Percentiles rank a stretch among this genome's conserved stretches.
These are phyloP conservation scores for Acacia confusa DNA, from an alignment of 306 rosid species.

Conservation along the genomic window DNA sequence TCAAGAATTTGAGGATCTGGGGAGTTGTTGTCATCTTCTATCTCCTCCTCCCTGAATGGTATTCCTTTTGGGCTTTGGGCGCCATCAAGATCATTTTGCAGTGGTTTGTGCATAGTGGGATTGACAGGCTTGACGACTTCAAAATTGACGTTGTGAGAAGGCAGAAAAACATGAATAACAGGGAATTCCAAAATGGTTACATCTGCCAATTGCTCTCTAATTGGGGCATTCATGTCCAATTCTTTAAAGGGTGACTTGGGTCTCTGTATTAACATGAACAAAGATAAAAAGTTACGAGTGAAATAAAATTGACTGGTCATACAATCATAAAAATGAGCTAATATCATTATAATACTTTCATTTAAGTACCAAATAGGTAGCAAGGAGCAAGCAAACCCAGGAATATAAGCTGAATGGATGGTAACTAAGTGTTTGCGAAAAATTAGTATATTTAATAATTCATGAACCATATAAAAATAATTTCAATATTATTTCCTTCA, in stretches of 20 bases:
- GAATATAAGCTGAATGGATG: background rate
- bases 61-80: constrained; percentile 46
- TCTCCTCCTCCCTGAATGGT: constrained; percentile 75
- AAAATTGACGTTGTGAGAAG: constrained; percentile 61
- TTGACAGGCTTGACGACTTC: constrained; percentile 54
- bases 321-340: too few relatives aligned
- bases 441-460: background rate
- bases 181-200: constrained; percentile 80
- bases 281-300: constrained; percentile 13
- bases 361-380: background rate
- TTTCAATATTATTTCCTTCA: background rate
- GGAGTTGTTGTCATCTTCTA: constrained; percentile 51
- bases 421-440: background rate
- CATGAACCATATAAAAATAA: background rate
- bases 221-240: constrained; percentile 64
- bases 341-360: background rate
- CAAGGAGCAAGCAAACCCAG: background rate
- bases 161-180: constrained; percentile 65
- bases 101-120: constrained; percentile 38
- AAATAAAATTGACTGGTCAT: background rate
- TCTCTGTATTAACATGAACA: constrained; percentile 52
- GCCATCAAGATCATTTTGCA: constrained; percentile 33
- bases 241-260: constrained; percentile 64
- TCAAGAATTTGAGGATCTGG: constrained; percentile 53
- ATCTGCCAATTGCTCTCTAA: constrained; percentile 67